Base-by-base conservation (phyloP, 371 early-diverging fungal genomes). In the Apophysomyces ossiformis region DNA sequence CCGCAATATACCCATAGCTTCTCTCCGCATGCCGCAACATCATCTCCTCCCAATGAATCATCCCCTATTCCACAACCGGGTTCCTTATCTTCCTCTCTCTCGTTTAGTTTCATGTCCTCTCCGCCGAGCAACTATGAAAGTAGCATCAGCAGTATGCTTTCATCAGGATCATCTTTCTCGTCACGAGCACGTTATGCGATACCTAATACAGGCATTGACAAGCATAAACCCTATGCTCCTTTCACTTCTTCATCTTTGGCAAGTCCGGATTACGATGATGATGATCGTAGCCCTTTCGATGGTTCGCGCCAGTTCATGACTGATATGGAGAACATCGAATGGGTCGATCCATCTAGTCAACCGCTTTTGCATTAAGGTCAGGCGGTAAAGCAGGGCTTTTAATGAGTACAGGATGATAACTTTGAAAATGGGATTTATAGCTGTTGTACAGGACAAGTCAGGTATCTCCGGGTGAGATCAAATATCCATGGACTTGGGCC, bases 171-270 rank as follows among this genome's bases (percentile, higher is more conserved):
- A 1, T 69, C 69, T 4, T 60, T 46, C 12, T 64, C 61, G 16
- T 43, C 57, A 21, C 69, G 69, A 13, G 36, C 26, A 4, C 64
- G 61, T 9, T 61, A 47, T 4, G 15, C 36, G 26, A 54, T 50
- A 18, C 21, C 54, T 21, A 46, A 59, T 6, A 18, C 18, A 26
- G 50, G 63, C 8, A 37, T 36, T 35, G 47, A 57, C 18, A 8
- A 13, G 13, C 16, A 60, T 13, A 60, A 62, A 12, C 60, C 65
- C 7, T 75, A 75, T 57, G 72, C 70, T 9, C 76, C 76, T 1
- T 67, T 69, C n/a, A 72, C 67, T 2, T 68, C 76, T 7, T 75
- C 76, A 0, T 61, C 70, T 7, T 38, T 75, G n/a, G 76, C 72
- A 11, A 75, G 72, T 0, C 76, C 76, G 1, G 76, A 75, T 58